Evolutionary conservation across 345 rosid species (phyloP), one percentile per base, ranked within the genome.

Genomic region (Theobroma cacao): DNA sequence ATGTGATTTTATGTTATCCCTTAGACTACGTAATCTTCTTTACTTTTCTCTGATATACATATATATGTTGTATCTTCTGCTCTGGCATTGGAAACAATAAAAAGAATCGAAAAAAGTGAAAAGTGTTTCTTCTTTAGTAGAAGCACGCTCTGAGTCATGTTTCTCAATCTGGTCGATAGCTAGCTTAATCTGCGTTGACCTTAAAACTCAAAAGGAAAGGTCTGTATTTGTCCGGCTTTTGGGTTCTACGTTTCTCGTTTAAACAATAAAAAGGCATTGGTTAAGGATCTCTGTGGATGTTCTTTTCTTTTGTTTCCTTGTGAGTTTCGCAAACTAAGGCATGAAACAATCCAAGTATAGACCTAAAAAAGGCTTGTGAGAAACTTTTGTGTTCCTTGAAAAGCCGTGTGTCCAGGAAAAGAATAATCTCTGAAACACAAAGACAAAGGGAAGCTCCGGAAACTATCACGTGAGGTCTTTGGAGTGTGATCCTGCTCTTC

Each of bases 191-290:
- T 58, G 76, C 74, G 75, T 79, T 80, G 81, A 80, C 85, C 69
- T 83, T 45, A 79, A 68, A 68, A 33, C 79, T 67, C 45, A 58
- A 80, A 52, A 80, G n/a, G n/a, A n/a, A n/a, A n/a, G n/a, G 66
- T 61, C 75, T 63, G 78, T n/a, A 17, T 5, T 65, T 38, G 72
- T 71, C 76, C 48, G 50, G 75, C 75, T 77, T 43, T 66, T 67
- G 45, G 76, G 60, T 72, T 73, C 34, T n/a, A 24, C 5, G 34
- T 52, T 75, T 18, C 8, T 38, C 18, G 22, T 50, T 30, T 48
- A 50, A 28, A 28, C 56, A 36, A 30, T 14, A 31, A 41, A 78
- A 70, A 75, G 43, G 76, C 74, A 41, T 31, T 75, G 73, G 60
- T 65, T 50, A 62, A 76, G 77, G 77, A 73, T 60, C 15, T 31